A percentile compares a stretch with the other conserved stretches of the same genome.
These are phyloP conservation scores for Trichophyton rubrum DNA, from an alignment of 2,329 filamentous ascomycete genomes.

Conservation along the genomic window DNA sequence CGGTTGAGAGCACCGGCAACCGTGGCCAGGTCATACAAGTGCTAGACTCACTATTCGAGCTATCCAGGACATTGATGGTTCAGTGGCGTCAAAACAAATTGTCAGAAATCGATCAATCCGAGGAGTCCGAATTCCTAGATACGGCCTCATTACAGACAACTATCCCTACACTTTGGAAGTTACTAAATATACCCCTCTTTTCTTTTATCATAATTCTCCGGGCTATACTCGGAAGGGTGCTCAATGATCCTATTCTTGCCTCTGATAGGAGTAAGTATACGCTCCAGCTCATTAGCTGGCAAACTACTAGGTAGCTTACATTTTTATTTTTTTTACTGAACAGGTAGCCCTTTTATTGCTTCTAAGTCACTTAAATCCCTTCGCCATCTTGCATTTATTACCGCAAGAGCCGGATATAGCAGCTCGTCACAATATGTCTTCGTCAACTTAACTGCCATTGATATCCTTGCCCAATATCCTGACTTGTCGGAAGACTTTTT, in stretches of 20 bases:
- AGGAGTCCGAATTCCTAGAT: slow-evolving; percentile 52
- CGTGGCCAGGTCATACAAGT: slow-evolving; percentile 29
- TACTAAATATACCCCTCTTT: slow-evolving; percentile 65
- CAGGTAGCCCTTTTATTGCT: slow-evolving; percentile 53
- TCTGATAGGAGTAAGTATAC: slow-evolving; percentile 36
- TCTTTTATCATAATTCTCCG: slow-evolving; percentile 62
- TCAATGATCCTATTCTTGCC: slow-evolving; percentile 46
- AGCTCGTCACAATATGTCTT: slow-evolving; percentile 77
- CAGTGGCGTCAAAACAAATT: slow-evolving; percentile 66
- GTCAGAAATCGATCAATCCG: slow-evolving; percentile 56
- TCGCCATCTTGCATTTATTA: slow-evolving; percentile 70
- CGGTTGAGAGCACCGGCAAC: slow-evolving; percentile 45
- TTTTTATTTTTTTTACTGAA: not conserved
- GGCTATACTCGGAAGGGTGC: slow-evolving; percentile 54
- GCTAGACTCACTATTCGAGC: slow-evolving; percentile 52
- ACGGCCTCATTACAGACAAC: slow-evolving; percentile 54
- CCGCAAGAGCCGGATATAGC: slow-evolving; percentile 57
- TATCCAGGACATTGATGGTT: slow-evolving; percentile 52
- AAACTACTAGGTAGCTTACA: slow-evolving; percentile 10
- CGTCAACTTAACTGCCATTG: slow-evolving; percentile 68
- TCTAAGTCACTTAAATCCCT: slow-evolving; percentile 60
- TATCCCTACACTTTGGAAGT: slow-evolving; percentile 59
- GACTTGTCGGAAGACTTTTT: slow-evolving; percentile 55
- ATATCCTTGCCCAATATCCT: slow-evolving; percentile 63
- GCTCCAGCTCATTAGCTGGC: not conserved